These are phyloP conservation scores for Dendrobium huoshanense DNA, from an alignment of 106 monocot genomes.

Conservation along the genomic window DNA sequence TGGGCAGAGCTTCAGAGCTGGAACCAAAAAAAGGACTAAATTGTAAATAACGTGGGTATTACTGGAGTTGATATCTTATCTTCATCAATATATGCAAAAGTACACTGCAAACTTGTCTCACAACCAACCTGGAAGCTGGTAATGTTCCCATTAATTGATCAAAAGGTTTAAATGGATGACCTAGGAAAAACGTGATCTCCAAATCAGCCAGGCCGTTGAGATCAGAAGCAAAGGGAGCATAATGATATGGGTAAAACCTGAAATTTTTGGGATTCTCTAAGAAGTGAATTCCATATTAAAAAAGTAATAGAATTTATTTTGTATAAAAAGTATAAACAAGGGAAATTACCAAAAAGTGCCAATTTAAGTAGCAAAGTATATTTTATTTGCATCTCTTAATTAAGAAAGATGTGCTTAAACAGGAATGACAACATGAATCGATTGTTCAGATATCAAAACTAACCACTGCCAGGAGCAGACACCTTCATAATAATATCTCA, in stretches of 20 bases:
- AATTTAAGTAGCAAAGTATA: neutral
- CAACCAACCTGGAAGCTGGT: constrained; percentile 78
- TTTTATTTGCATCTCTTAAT: neutral
- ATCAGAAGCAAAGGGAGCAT: constrained; percentile 99
- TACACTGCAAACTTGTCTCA: neutral
- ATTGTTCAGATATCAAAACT: constrained; percentile 19
- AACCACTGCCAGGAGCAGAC: constrained; percentile 98
- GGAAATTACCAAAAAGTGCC: neutral
- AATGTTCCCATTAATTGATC: constrained; percentile 97
- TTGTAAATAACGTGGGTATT: neutral
- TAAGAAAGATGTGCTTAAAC: neutral
- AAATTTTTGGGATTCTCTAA: constrained; percentile 1
- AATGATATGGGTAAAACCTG: constrained; percentile 99
- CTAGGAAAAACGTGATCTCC: constrained; percentile 85
- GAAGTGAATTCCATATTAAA: neutral
- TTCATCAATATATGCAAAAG: neutral
- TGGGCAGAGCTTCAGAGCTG: constrained; percentile 71
- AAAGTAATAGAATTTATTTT: neutral
- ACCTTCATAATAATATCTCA: constrained; percentile 96
- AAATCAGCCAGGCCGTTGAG: constrained; percentile 76
- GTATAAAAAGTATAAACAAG: neutral
- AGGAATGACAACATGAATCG: neutral
- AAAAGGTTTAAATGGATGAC: constrained; percentile 95
- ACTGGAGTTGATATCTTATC: neutral
- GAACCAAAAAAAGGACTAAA: constrained; percentile 10